A percentile compares a stretch with the other conserved stretches of the same genome.
Conservation (phyloP, 1,284 basidiomycete genomes). For the Agroathelia rolfsii region DNA sequence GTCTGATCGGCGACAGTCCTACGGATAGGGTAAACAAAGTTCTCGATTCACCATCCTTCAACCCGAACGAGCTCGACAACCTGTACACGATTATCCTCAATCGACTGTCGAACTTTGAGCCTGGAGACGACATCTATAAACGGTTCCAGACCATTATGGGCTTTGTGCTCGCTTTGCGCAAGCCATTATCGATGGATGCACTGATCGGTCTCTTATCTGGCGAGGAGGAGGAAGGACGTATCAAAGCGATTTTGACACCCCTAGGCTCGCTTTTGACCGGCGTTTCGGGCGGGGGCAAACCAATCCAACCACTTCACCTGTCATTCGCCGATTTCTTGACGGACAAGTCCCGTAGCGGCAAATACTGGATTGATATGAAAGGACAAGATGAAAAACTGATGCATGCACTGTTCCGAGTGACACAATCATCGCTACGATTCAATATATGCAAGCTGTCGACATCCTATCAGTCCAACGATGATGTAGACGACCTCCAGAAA, state of each 20-base stretch:
- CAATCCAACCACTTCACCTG: constrained; percentile 7
- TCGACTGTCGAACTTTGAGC: no score
- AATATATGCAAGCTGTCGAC: constrained; percentile 20
- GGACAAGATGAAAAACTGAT: constrained; percentile 11
- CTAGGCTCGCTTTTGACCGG: constrained; percentile 6
- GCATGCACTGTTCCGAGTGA: constrained; percentile 11
- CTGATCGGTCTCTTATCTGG: no score
- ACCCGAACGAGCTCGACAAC: no score
- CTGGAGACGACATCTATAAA: no score
- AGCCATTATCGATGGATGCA: no score
- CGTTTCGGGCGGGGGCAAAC: not conserved
- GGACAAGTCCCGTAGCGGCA: not conserved
- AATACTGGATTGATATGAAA: constrained; percentile 8
- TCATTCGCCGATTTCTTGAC: constrained; percentile 12
- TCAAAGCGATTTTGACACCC: not conserved
- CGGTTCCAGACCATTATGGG: no score
- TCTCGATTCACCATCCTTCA: no score
- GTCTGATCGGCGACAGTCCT: no score
- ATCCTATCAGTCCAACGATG: constrained; percentile 17
- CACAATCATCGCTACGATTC: constrained; percentile 19
- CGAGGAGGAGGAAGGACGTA: no score
- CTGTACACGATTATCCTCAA: no score
- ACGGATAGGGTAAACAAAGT: no score
- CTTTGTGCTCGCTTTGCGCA: no score
- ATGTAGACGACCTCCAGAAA: constrained; percentile 11